Evolutionary conservation across 176 grass and related monocot species (phyloP), one percentile per base, ranked within the genome.

Genomic region (Oryza rufipogon): DNA sequence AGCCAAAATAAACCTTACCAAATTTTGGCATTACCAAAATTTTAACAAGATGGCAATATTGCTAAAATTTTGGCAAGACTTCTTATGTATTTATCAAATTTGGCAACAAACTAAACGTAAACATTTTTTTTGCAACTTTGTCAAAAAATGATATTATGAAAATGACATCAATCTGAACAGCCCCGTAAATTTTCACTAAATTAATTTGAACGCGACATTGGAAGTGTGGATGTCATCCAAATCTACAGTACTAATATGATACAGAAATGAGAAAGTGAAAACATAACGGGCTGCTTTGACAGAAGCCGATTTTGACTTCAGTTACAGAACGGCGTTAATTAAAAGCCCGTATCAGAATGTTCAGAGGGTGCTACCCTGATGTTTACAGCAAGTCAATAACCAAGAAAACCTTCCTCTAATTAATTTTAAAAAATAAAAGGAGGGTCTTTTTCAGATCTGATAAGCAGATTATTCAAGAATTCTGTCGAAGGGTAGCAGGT

Each of bases 251-350:
- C 70, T 20, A 4, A 32, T 80, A 78, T 28, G 17, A 56, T 41
- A 81, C 11, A 6, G 15, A 75, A 49, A 81, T 19, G 19, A 85
- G 5, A 63, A 61, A 70, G 54, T 23, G 16, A 41, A 66, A 81
- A 52, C 52, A 22, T 22, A 72, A 72, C 49, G 26, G n/a, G 7
- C 41, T 78, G 25, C 23, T 13, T 13, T 20, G 46, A 75, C 22
- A 71, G n/a, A 82, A 82, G 9, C 9, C 20, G 68, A 82, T 72
- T 72, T 45, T 72, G 51, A 85, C 64, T 85, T 80, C 47, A 63
- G 64, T 48, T 47, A 63, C 75, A 63, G 9, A 11, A 80, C 1
- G 1, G 8, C 76, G 49, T 26, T 41, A 69, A 56, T 56, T 7
- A 19, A 56, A 20, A 56, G 52, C 14, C 52, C 52, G 52, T 19